These are phyloP conservation scores for Coix lacrymajobi DNA, from an alignment of 176 grass and related monocot species.

Conservation along the genomic window DNA sequence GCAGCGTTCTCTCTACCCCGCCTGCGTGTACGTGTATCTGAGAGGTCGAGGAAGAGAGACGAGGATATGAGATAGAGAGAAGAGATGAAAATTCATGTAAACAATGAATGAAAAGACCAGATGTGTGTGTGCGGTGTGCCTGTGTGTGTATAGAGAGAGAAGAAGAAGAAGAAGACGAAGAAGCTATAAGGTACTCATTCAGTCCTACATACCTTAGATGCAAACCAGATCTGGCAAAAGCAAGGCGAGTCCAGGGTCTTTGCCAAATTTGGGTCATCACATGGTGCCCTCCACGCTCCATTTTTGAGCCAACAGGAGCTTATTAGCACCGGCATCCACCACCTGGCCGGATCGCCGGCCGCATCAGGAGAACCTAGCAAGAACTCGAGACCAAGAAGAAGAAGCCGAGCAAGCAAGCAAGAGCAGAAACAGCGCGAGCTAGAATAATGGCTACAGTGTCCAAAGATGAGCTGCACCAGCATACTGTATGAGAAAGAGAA, in stretches of 20 bases:
- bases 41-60: neutral
- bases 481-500: neutral
- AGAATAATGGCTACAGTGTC: neutral
- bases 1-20: neutral
- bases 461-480: slow-evolving; percentile 11
- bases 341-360: neutral
- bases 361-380: neutral
- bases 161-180: too few relatives aligned
- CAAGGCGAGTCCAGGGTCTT: slow-evolving; percentile 9
- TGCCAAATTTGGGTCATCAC: slow-evolving; percentile 28
- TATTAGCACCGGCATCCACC: neutral
- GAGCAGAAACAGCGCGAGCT: neutral
- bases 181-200: neutral
- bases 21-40: neutral
- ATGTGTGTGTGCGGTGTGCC: neutral
- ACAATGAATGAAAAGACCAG: neutral
- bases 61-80: slow-evolving; percentile 1
- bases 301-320: slow-evolving; percentile 22
- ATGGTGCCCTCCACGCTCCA: slow-evolving; percentile 12
- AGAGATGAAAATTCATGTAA: neutral
- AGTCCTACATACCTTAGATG: neutral
- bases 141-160: neutral
- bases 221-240: slow-evolving; percentile 27
- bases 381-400: neutral
- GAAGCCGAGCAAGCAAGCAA: neutral